Conservation (phyloP, 2,329 filamentous ascomycete species). For the Aureobasidium sp. region DNA sequence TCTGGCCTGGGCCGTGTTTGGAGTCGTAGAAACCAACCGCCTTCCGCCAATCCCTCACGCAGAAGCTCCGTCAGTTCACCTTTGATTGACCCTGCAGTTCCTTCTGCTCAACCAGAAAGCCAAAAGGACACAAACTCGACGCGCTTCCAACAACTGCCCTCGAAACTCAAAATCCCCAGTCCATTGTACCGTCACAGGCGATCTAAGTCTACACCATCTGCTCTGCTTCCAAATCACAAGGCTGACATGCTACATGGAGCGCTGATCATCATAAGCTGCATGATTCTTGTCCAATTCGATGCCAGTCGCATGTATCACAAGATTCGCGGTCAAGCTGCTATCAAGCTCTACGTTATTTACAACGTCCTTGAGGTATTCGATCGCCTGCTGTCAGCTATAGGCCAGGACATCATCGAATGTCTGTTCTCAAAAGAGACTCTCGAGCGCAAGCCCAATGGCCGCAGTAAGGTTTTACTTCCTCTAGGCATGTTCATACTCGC, state of each 20-base stretch:
- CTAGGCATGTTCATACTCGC: constrained; percentile 87
- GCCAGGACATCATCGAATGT: constrained; percentile 93
- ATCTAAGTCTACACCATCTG: constrained; percentile 77
- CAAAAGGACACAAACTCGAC: not conserved
- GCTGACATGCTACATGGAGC: constrained; percentile 88
- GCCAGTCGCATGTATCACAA: constrained; percentile 98
- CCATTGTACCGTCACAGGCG: constrained; percentile 53
- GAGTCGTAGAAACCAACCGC: constrained; percentile 32
- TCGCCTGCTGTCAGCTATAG: constrained; percentile 78
- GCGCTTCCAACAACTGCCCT: constrained; percentile 1
- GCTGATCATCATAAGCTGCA: constrained; percentile 77
- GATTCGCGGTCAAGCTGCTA: constrained; percentile 89
- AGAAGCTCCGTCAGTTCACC: constrained; percentile 15
- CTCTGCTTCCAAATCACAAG: constrained; percentile 80
- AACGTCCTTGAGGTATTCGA: constrained; percentile 93
- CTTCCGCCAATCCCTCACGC: constrained; percentile 10
- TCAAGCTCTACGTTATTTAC: constrained; percentile 98
- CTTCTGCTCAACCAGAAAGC: not conserved
- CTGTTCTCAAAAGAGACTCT: constrained; percentile 89
- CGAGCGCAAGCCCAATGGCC: constrained; percentile 76
- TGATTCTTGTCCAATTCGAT: constrained; percentile 81
- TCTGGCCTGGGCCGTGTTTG: constrained; percentile 72
- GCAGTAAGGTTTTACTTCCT: constrained; percentile 82
- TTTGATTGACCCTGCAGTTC: not conserved
- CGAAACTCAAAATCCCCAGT: constrained; percentile 1